These are phyloP conservation scores for Botrytis pseudocinerea DNA, from an alignment of 2,329 filamentous ascomycete species.

Conservation along the genomic window DNA sequence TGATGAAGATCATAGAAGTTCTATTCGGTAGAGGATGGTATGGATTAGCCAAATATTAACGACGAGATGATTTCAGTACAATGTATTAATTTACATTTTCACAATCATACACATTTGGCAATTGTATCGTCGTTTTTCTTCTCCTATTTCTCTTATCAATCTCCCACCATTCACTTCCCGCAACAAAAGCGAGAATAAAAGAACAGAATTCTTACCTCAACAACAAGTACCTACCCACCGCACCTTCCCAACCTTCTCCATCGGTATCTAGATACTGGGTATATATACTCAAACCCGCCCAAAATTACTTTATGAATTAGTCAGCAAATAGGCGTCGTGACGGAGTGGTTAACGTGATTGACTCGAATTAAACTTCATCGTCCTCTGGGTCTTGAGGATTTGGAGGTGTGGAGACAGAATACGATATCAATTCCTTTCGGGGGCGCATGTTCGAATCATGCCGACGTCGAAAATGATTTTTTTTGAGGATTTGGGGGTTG, in stretches of 20 bases:
- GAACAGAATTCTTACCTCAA: background rate
- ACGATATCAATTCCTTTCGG: conserved; percentile 6
- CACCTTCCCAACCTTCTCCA: background rate
- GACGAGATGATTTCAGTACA: background rate
- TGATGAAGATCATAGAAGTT: background rate
- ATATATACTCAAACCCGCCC: background rate
- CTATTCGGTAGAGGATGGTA: background rate
- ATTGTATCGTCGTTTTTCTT: background rate
- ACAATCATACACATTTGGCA: background rate
- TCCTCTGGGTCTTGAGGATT: rapidly evolving
- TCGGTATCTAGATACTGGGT: background rate
- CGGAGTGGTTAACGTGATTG: conserved; percentile 15
- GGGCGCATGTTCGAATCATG: conserved; percentile 14
- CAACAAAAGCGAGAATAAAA: background rate
- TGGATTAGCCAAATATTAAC: background rate
- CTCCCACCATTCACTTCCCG: background rate
- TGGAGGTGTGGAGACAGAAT: background rate
- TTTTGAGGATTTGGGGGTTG: background rate
- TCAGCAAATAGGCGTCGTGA: conserved; percentile 9
- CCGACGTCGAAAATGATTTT: background rate
- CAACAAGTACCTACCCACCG: background rate
- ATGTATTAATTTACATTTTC: too few species aligned
- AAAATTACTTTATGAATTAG: background rate
- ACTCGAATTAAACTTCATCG: background rate
- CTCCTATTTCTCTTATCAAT: background rate